phyloP scores from a whole-genome alignment of 192 early-diverging fungal species.

The Backusella tuberculispora region DNA sequence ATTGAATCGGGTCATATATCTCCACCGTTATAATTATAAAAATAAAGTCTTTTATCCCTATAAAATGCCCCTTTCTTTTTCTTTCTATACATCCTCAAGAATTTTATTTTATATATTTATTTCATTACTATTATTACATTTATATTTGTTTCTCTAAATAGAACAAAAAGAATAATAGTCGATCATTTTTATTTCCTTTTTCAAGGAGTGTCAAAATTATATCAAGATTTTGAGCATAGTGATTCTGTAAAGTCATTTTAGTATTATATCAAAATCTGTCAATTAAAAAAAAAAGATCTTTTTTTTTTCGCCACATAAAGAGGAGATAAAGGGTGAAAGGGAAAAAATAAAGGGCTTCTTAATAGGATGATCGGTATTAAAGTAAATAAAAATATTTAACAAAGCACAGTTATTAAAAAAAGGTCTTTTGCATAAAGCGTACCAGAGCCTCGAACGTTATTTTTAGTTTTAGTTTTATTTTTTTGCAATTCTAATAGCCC shows the following conservation, averaged over 20 bases:
- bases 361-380: neutral
- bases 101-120: neutral
- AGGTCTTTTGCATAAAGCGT: neutral
- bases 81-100: neutral
- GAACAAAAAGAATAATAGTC: neutral
- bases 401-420: neutral
- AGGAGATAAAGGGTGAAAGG: neutral
- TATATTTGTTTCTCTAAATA: neutral
- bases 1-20: constrained; percentile 2
- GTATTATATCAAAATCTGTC: neutral
- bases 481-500: constrained; percentile 7
- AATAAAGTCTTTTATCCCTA: neutral
- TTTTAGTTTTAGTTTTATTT: neutral
- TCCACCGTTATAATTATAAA: constrained; percentile 2
- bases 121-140: neutral
- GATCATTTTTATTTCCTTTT: neutral
- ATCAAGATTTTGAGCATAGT: neutral
- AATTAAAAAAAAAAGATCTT: neutral
- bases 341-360: neutral
- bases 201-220: neutral
- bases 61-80: neutral
- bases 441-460: neutral
- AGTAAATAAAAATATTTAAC: neutral
- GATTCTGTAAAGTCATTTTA: neutral
- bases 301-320: neutral